phyloP scores from a whole-genome alignment of 768 basidiomycete genomes.

The Pleurotus platypus region DNA sequence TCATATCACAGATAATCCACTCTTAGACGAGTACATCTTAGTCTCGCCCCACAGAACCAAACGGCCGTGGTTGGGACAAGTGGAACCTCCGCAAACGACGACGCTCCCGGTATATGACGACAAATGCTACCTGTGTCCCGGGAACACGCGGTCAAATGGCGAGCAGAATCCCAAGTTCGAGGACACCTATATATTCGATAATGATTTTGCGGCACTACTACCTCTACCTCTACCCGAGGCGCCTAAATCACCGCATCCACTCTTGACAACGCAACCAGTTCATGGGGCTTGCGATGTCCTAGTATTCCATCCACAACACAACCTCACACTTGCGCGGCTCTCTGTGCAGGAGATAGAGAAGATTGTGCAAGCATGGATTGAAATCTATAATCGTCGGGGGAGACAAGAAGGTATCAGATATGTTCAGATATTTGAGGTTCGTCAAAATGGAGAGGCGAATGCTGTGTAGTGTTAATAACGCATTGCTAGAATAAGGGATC shows the following conservation, averaged over 20 bases:
- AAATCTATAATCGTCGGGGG: constrained; percentile 59
- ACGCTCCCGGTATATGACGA: constrained; percentile 64
- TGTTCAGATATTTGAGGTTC: constrained; percentile 88
- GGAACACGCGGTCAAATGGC: constrained; percentile 75
- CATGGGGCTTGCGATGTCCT: constrained; percentile 87
- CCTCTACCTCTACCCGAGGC: constrained; percentile 54
- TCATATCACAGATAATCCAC: constrained; percentile 63
- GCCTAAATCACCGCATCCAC: constrained; percentile 52
- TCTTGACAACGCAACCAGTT: constrained; percentile 63
- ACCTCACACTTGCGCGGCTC: constrained; percentile 77
- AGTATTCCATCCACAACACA: constrained; percentile 82
- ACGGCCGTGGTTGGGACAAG: constrained; percentile 89
- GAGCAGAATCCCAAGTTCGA: constrained; percentile 62
- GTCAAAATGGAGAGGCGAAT: constrained; percentile 5
- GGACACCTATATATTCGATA: constrained; percentile 69
- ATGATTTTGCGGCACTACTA: constrained; percentile 81
- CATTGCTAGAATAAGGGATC: constrained; percentile 77
- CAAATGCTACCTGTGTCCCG: constrained; percentile 84
- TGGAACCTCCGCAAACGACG: constrained; percentile 56
- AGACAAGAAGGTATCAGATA: constrained; percentile 66
- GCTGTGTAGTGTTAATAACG: neutral
- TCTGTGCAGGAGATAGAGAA: constrained; percentile 48
- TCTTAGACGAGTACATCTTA: constrained; percentile 72
- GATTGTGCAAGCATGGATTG: constrained; percentile 73
- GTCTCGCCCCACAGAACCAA: constrained; percentile 89